Evolutionary conservation across 2,329 filamentous ascomycete species (phyloP).

Genomic region (Ophiostoma australiae): DNA sequence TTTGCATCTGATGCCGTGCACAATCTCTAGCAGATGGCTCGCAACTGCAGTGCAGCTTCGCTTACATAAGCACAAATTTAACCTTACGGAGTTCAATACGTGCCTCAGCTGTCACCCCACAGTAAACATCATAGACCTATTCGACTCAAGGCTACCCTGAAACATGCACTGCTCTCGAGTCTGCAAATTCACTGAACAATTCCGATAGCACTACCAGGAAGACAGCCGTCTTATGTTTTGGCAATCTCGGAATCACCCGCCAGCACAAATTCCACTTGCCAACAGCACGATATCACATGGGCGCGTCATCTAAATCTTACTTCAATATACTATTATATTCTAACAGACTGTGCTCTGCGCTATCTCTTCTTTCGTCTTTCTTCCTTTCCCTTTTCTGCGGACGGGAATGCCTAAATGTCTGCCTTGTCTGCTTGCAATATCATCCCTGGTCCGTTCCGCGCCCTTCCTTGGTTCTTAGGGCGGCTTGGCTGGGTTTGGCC

Average conservation of each 20-base stretch:
- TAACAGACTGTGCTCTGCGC: too few species aligned
- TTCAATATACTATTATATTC: too few species aligned
- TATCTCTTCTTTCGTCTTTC: neutral
- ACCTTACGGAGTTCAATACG: too few species aligned
- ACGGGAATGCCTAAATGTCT: neutral
- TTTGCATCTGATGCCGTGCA: too few species aligned
- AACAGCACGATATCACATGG: constrained; percentile 6
- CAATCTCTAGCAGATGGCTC: too few species aligned
- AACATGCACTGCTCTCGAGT: neutral
- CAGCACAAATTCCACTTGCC: neutral
- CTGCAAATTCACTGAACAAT: neutral
- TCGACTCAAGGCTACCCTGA: neutral
- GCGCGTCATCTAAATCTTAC: neutral
- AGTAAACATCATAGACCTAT: neutral
- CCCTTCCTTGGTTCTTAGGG: neutral
- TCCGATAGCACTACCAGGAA: neutral
- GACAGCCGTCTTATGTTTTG: neutral
- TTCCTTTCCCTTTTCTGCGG: too few species aligned
- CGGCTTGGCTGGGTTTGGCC: constrained; percentile 4
- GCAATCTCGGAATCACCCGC: constrained; percentile 3
- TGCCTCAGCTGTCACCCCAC: neutral
- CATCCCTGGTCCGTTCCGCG: neutral
- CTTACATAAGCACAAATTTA: too few species aligned
- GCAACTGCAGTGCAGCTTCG: too few species aligned
- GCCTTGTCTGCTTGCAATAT: neutral